These are phyloP conservation scores for Hibiscus trionum DNA, from an alignment of 345 rosid genomes.

Conservation along the genomic window DNA sequence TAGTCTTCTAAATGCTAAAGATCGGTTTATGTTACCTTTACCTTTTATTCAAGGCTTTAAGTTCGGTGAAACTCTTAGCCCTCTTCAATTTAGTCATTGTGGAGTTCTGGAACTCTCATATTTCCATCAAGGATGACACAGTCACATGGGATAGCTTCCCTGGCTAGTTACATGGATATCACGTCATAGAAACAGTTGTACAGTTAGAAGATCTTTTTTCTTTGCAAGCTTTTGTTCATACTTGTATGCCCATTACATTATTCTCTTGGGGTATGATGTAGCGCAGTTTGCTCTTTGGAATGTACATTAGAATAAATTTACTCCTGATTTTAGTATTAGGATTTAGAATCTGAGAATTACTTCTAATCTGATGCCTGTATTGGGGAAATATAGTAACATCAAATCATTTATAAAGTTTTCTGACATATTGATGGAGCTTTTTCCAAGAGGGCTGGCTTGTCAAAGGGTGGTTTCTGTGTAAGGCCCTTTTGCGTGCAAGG, in stretches of 20 bases:
- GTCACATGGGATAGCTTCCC: neutral
- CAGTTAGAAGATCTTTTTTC: neutral
- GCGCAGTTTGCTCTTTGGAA: neutral
- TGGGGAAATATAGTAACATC: neutral
- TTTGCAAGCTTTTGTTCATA: neutral
- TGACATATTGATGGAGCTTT: neutral
- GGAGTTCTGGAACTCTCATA: neutral
- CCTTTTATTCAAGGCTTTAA: neutral
- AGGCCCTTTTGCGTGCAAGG: neutral
- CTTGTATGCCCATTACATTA: neutral
- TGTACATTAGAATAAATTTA: neutral
- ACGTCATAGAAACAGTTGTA: neutral
- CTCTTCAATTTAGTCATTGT: neutral
- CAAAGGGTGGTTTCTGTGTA: neutral
- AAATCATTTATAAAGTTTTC: neutral
- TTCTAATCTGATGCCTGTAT: neutral
- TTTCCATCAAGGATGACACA: neutral
- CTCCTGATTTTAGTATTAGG: neutral
- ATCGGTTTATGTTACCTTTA: slow-evolving; percentile 3
- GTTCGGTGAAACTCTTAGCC: neutral
- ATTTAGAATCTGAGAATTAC: neutral
- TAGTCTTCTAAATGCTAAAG: neutral
- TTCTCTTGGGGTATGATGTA: neutral
- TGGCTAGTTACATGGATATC: neutral
- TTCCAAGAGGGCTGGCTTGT: neutral